Base-by-base conservation (phyloP, 2,329 filamentous ascomycete genomes). In the Fusarium poae region DNA sequence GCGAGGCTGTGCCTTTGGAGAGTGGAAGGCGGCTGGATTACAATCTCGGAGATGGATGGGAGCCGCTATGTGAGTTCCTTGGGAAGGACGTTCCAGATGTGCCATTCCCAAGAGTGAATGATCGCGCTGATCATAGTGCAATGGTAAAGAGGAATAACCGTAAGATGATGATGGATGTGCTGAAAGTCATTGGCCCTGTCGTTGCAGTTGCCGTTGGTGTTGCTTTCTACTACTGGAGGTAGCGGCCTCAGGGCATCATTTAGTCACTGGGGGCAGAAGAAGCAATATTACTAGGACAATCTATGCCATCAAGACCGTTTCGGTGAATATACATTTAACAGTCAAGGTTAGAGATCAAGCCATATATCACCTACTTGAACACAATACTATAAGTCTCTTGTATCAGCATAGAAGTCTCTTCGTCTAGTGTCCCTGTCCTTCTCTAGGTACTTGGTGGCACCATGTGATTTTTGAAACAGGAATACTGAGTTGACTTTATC, bases 11-110 rank as follows among this genome's bases (percentile, higher is more conserved):
- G 0, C 63, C 63, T 0, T 2, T 29, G 6, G 40, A 65, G 5
- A 62, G 54, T 2, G 46, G 58, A 2, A 20, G 35, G 6, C 37
- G 43, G 6, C 1, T 67, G 3, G 62, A 67, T 0, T 67, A 67
- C 21, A 45, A 29, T 2, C 25, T 67, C 5, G 62, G 48, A 0
- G 42, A 50, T 21, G 64, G 64, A 3, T 67, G 63, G 64, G 39
- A 39, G 15, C 57, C 63, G 0, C 37, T 67, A 8, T 67, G 64
- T 18, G 34, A 39, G n/a, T 67, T 67, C n/a, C 1, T 67, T 6
- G 37, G 39, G 1, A 67, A 67, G 15, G 46, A 67, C 8, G 5
- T 63, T 6, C 64, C 64, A 2, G 48, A 58, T 9, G 32, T 46
- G 4, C 25, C 37, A 2, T 67, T 67, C 39, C 62, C 64, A 0